These are phyloP conservation scores for Malassezia sp. DNA, from an alignment of 1,284 basidiomycete genomes.

Conservation along the genomic window DNA sequence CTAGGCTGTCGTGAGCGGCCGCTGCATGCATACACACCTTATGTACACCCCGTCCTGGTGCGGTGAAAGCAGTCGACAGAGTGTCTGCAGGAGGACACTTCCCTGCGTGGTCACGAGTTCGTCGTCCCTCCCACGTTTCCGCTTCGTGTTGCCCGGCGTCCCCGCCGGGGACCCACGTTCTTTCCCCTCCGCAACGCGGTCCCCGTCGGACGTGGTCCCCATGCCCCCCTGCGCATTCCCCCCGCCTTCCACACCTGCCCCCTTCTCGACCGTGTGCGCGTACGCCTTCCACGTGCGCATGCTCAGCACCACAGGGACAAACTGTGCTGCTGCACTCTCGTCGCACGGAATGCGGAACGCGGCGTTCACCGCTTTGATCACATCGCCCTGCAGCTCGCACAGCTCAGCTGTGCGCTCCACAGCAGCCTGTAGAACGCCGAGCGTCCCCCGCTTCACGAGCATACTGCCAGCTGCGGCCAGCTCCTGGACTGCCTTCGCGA, in stretches of 20 bases:
- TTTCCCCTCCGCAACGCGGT: neutral
- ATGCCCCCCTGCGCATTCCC: too few relatives aligned
- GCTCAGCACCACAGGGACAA: slow-evolving; percentile 14
- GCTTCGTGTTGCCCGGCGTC: slow-evolving; percentile 2
- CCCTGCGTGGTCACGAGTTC: slow-evolving; percentile 27
- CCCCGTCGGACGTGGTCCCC: too few relatives aligned
- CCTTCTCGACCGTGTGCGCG: neutral
- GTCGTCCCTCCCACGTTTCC: slow-evolving; percentile 15
- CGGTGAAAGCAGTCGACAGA: slow-evolving; percentile 23
- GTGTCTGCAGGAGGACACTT: slow-evolving; percentile 33
- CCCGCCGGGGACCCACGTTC: neutral
- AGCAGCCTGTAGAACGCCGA: slow-evolving; percentile 7
- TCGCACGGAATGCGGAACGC: slow-evolving; percentile 13
- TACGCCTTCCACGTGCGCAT: slow-evolving; percentile 14
- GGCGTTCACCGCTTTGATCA: neutral
- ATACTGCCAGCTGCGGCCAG: slow-evolving; percentile 10
- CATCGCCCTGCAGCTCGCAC: neutral
- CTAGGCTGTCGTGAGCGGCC: too few relatives aligned
- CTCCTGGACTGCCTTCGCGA: slow-evolving; percentile 4
- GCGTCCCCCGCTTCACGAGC: slow-evolving; percentile 10
- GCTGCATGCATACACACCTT: too few relatives aligned
- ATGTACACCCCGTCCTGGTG: slow-evolving; percentile 13
- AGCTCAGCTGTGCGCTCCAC: slow-evolving; percentile 5
- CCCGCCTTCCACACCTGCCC: too few relatives aligned
- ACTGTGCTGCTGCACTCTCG: slow-evolving; percentile 5